These are phyloP conservation scores for Sisymbrium irio DNA, from an alignment of 345 rosid genomes.

Conservation along the genomic window DNA sequence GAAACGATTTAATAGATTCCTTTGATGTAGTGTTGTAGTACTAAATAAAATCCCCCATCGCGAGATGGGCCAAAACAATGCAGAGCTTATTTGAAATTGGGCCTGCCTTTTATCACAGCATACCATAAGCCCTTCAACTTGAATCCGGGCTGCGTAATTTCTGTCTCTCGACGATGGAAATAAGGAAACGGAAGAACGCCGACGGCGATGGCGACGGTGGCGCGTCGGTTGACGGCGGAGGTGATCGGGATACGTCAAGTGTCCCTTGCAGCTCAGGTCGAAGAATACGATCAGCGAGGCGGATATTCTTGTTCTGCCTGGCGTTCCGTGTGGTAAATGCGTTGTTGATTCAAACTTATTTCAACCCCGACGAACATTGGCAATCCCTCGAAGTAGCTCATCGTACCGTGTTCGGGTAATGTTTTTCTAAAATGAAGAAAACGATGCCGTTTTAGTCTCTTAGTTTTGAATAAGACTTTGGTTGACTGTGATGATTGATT, in stretches of 20 bases:
- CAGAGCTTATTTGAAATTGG: neutral
- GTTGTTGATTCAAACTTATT: constrained; percentile 72
- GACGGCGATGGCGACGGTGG: constrained; percentile 12
- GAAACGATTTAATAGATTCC: neutral
- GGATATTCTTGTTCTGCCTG: constrained; percentile 53
- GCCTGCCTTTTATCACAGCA: neutral
- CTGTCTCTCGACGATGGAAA: constrained; percentile 6
- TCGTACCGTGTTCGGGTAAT: constrained; percentile 72
- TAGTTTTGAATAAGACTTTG: neutral
- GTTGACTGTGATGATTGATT: no score
- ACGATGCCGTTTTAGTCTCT: neutral
- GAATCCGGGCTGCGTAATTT: neutral
- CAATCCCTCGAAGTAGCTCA: constrained; percentile 89
- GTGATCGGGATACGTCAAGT: neutral
- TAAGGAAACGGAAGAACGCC: constrained; percentile 28
- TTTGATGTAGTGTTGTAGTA: neutral
- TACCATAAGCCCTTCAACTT: neutral
- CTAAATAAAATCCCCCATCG: neutral
- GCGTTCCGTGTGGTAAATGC: constrained; percentile 59
- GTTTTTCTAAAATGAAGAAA: neutral
- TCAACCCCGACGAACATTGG: constrained; percentile 97
- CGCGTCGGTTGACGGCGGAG: neutral
- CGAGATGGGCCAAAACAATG: neutral
- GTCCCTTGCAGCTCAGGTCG: neutral
- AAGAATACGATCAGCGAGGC: constrained; percentile 28